Conservation (phyloP, 768 basidiomycete species). For the Cystobasidium tubakii region DNA sequence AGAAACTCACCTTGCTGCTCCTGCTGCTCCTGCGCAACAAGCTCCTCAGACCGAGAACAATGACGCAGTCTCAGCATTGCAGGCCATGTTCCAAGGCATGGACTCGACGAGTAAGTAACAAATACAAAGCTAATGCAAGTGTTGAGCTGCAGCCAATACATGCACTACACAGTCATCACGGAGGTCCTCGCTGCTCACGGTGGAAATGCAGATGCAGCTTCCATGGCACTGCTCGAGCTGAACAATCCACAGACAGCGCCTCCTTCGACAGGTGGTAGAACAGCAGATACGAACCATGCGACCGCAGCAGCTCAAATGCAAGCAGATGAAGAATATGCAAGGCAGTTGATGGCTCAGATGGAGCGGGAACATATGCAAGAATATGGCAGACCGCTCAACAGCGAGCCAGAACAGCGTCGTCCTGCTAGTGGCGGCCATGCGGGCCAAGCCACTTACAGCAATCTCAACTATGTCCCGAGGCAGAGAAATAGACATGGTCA, state of each 20-base stretch:
- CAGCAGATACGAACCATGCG: neutral
- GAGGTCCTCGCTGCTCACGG: conserved; percentile 34
- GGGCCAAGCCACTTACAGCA: neutral
- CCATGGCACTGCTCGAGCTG: conserved; percentile 32
- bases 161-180: conserved; percentile 3
- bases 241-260: conserved; percentile 13
- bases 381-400: conserved; percentile 28
- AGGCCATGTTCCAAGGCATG: conserved; percentile 24
- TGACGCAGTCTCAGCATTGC: conserved; percentile 26
- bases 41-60: neutral
- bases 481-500: conserved; percentile 24
- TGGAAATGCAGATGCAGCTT: conserved; percentile 30
- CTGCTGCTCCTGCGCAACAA: neutral
- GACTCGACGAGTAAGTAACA: neutral
- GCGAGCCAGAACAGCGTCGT: neutral
- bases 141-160: neutral
- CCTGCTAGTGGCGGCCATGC: neutral
- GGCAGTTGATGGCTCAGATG: conserved; percentile 32
- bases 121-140: neutral
- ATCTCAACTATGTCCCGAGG: conserved; percentile 23
- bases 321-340: conserved; percentile 31
- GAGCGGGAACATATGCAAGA: conserved; percentile 29
- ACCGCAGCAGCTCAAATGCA: conserved; percentile 9
- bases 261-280: neutral
- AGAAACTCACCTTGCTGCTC: neutral